Evolutionary conservation across 2,329 filamentous ascomycete species (phyloP), one percentile per base, ranked within the genome.

Genomic region (Coleophoma eucalyptorum): DNA sequence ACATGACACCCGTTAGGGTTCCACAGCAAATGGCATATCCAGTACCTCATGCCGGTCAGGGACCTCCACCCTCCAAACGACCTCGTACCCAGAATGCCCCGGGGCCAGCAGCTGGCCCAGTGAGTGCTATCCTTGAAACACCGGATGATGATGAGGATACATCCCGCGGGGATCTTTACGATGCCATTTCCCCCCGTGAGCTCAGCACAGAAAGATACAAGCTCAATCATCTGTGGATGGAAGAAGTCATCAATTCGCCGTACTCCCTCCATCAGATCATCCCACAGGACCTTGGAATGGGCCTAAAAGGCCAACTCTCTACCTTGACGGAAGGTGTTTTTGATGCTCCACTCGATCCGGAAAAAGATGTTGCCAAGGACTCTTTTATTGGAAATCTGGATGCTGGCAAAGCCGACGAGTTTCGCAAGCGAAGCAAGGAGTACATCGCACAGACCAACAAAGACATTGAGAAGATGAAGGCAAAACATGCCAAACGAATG

Each of bases 161-260:
- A 3, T 88, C 87, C 6, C 79, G 89, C 18, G 91, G 91, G 26
- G 94, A 99, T 67, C 79, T 92, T 66, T 90, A 99, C 62, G 94
- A 99, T 65, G 83, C 90, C 56, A 75, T 97, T 55, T 93, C 90
- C 0, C 92, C 92, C 3, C 82, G 92, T 41, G 94, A 99, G 56
- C 87, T 99, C 54, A 96, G 91, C 60, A 76, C 90, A 53, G 83
- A 84, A 56, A 83, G 94, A 50, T 99, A 97, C 68, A 87, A 87
- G 66, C 91, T 97, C 65, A 95, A 99, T 62, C 93, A 99, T 63
- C 90, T 96, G 67, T 97, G 93, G 94, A 96, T 99, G 90, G 94
- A 97, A 65, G 93, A 99, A 70, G 86, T 99, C 26, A 81, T 97
- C 49, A 90, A 89, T 1, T 97, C 93, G 1, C 90, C 92, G 0